Percentiles rank a stretch among this genome's conserved stretches.
Evolutionary conservation across 129 eudicot genomes (phyloP).

Genomic region (Deinandra increscens): DNA sequence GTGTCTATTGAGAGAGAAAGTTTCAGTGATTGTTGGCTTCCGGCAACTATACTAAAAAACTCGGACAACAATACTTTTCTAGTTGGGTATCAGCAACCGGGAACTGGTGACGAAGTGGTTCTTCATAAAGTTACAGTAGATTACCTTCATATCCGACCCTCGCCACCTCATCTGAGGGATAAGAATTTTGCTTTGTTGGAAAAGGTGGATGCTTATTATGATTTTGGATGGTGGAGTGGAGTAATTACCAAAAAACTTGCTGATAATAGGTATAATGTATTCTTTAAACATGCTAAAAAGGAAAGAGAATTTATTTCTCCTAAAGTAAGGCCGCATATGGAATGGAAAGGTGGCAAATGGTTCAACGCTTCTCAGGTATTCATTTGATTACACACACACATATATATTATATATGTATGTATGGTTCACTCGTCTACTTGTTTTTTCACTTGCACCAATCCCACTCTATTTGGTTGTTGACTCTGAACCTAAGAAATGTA

Average conservation of each 20-base stretch:
- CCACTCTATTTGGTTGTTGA: background rate
- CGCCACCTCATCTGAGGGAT: slow-evolving; percentile 66
- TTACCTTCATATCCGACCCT: slow-evolving; percentile 60
- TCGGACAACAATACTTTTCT: slow-evolving; percentile 38
- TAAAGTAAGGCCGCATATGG: slow-evolving; percentile 69
- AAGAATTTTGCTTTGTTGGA: slow-evolving; percentile 60
- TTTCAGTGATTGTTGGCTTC: slow-evolving; percentile 63
- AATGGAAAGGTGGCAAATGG: slow-evolving; percentile 91
- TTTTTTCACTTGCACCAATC: background rate
- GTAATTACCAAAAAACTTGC: slow-evolving; percentile 66
- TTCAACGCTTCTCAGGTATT: slow-evolving; percentile 73
- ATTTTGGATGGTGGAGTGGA: slow-evolving; percentile 84
- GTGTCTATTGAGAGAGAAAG: slow-evolving; percentile 51
- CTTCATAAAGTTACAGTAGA: slow-evolving; percentile 46
- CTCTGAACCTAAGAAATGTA: background rate
- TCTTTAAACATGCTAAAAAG: slow-evolving; percentile 45
- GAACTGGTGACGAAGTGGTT: slow-evolving; percentile 28
- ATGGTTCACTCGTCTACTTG: background rate
- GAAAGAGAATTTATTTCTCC: slow-evolving; percentile 48
- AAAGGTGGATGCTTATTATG: slow-evolving; percentile 71
- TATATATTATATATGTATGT: background rate
- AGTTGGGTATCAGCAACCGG: slow-evolving; percentile 47
- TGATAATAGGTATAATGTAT: slow-evolving; percentile 62
- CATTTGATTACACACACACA: background rate
- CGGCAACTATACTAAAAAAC: slow-evolving; percentile 53